Conservation (phyloP, 2,329 filamentous ascomycete species). For the Colletotrichum tabaci region DNA sequence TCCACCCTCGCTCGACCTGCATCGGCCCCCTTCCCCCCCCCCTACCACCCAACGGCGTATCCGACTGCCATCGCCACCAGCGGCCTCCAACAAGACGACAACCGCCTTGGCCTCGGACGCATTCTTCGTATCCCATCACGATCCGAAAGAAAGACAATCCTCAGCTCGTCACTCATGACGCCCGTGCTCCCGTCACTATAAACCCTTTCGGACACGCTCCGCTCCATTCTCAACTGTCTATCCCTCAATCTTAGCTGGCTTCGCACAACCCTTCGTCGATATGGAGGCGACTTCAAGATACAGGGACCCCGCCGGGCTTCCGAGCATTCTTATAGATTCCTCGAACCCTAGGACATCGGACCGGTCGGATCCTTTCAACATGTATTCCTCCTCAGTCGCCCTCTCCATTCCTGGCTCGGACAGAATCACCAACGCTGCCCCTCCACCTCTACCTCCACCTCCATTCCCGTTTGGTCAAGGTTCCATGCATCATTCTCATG, state of each 20-base stretch:
- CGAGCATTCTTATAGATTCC: slow-evolving; percentile 55
- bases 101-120: slow-evolving; percentile 36
- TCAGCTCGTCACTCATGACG: slow-evolving; percentile 39
- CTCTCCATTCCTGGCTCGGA: slow-evolving; percentile 60
- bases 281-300: slow-evolving; percentile 57
- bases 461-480: slow-evolving; percentile 50
- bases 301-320: slow-evolving; percentile 51
- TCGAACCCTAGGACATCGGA: slow-evolving; percentile 47
- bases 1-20: slow-evolving; percentile 17
- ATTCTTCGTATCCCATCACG: slow-evolving; percentile 31
- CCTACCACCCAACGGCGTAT: slow-evolving; percentile 36
- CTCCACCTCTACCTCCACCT: slow-evolving; percentile 64
- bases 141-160: slow-evolving; percentile 5
- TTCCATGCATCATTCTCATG: slow-evolving; percentile 45
- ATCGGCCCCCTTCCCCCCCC: slow-evolving; percentile 1
- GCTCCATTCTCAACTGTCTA: slow-evolving; percentile 32
- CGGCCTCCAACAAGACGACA: slow-evolving; percentile 31
- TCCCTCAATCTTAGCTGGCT: slow-evolving; percentile 23
- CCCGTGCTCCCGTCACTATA: slow-evolving; percentile 38
- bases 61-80: slow-evolving; percentile 33
- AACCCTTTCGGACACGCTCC: slow-evolving; percentile 33
- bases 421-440: slow-evolving; percentile 50
- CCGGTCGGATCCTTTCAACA: slow-evolving; percentile 52
- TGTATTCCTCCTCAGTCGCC: slow-evolving; percentile 50
- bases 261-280: slow-evolving; percentile 37